Evolutionary conservation across 202 grass and related monocot species (phyloP).

Genomic region (Bolboschoenoplectus hybrid): DNA sequence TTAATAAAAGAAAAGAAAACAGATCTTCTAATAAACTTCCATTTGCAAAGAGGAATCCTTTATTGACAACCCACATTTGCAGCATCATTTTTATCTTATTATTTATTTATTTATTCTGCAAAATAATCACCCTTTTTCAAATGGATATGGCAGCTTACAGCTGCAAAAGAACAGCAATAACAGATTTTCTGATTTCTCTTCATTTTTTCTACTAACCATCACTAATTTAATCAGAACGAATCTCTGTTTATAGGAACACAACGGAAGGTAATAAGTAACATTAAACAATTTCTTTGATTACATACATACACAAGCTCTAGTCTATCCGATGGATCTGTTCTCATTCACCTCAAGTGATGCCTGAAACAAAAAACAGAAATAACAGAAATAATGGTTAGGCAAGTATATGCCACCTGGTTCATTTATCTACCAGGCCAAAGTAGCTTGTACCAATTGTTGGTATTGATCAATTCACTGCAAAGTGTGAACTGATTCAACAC

Average conservation of each 20-base stretch:
- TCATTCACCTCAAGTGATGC: constrained; percentile 40
- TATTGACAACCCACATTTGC: neutral
- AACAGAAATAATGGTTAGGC: neutral
- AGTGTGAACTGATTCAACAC: neutral
- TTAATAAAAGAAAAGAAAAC: neutral
- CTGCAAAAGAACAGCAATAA: constrained; percentile 6
- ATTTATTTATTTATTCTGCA: neutral
- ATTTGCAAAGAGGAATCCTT: neutral
- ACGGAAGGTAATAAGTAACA: neutral
- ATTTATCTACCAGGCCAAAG: neutral
- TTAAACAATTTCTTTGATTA: neutral
- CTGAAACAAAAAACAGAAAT: neutral
- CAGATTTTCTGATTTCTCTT: neutral
- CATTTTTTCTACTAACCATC: neutral
- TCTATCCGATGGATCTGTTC: neutral
- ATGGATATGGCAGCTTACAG: neutral
- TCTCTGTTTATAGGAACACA: constrained; percentile 1
- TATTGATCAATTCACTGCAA: neutral
- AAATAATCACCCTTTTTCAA: neutral
- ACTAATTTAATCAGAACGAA: neutral
- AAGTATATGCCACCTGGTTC: neutral
- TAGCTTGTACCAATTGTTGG: neutral
- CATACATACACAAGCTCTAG: neutral
- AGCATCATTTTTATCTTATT: neutral
- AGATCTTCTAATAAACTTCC: neutral